Evolutionary conservation across 768 basidiomycete species (phyloP).

Genomic region (Chalciporus piperatus): DNA sequence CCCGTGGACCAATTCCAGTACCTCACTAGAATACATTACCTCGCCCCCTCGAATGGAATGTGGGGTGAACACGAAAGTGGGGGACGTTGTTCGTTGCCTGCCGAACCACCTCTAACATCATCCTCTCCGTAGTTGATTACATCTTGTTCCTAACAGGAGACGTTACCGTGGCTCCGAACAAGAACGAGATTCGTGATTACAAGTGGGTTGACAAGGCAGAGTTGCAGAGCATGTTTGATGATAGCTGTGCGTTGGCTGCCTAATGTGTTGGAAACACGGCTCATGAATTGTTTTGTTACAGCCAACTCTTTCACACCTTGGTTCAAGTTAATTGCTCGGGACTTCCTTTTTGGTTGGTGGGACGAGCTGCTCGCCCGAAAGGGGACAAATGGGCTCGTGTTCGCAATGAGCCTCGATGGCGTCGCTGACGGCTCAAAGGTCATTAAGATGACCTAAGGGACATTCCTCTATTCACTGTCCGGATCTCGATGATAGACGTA

Average conservation of each 20-base stretch:
- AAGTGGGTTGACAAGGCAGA: slow-evolving; percentile 92
- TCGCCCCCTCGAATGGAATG: slow-evolving; percentile 86
- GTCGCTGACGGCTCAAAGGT: slow-evolving; percentile 73
- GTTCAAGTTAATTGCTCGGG: slow-evolving; percentile 97
- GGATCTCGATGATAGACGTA: not conserved
- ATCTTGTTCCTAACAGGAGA: slow-evolving; percentile 92
- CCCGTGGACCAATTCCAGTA: slow-evolving; percentile 88
- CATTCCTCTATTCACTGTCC: no score
- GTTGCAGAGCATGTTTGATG: slow-evolving; percentile 86
- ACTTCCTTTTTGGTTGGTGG: slow-evolving; percentile 99
- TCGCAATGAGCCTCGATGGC: slow-evolving; percentile 49
- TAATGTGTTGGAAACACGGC: not conserved
- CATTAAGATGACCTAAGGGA: slow-evolving; percentile 53
- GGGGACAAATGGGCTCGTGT: slow-evolving; percentile 51
- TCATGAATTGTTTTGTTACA: slow-evolving; percentile 28
- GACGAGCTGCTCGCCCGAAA: slow-evolving; percentile 75
- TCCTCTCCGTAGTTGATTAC: slow-evolving; percentile 75
- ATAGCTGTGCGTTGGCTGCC: slow-evolving; percentile 50
- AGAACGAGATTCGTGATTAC: slow-evolving; percentile 87
- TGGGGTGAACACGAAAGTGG: slow-evolving; percentile 99
- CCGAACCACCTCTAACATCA: slow-evolving; percentile 5
- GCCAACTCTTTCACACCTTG: slow-evolving; percentile 94
- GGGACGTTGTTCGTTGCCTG: slow-evolving; percentile 8
- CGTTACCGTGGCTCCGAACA: slow-evolving; percentile 77
- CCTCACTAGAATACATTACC: slow-evolving; percentile 94